Evolutionary conservation across 2,329 filamentous ascomycete genomes (phyloP), one percentile per base, ranked within the genome.

Genomic region (Aspergillus tamarii): DNA sequence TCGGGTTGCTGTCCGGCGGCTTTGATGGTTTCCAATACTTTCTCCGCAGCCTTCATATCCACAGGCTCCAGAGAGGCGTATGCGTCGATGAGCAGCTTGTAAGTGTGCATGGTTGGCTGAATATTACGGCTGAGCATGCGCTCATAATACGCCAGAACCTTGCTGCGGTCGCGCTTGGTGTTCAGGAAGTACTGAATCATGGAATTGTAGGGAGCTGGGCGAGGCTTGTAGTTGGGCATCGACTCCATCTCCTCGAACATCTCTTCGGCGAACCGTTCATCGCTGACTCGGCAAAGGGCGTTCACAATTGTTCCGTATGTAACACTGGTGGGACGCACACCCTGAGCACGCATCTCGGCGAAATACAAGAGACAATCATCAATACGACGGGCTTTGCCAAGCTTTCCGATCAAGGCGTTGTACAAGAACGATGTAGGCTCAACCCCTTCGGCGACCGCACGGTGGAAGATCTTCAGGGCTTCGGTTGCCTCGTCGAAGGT

Each of bases 181-280:
- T 92, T 96, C 70, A 98, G 84, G 87, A 98, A 99, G 83, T 97
- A 98, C 77, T 99, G 95, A 88, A 99, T 99, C 89, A 99, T 91
- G 80, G 93, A 96, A 84, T 99, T 97, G 85, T 99, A 99, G 0
- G 95, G 95, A 28, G 95, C 95, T 30, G 95, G 94, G 11, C 95
- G 91, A 46, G 95, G 93, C 84, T 97, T 98, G 87, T 99, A 99
- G 83, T 99, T 99, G 62, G 93, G 91, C 90, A 96, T 97, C 54
- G 90, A 88, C 83, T 99, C 95, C 95, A 99, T 99, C 83, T 99
- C 95, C 75, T 98, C 93, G 75, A 99, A 99, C 72, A 98, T 88
- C 80, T 98, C 93, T 75, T 97, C 95, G 32, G 95, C 95, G 76
- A 97, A 97, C 75, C 94, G 96, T 82, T 98, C 94, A 72, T 99